Evolutionary conservation across 1,284 basidiomycete species (phyloP), one percentile per base, ranked within the genome.

Genomic region (Rhodotorula mucilaginosa): DNA sequence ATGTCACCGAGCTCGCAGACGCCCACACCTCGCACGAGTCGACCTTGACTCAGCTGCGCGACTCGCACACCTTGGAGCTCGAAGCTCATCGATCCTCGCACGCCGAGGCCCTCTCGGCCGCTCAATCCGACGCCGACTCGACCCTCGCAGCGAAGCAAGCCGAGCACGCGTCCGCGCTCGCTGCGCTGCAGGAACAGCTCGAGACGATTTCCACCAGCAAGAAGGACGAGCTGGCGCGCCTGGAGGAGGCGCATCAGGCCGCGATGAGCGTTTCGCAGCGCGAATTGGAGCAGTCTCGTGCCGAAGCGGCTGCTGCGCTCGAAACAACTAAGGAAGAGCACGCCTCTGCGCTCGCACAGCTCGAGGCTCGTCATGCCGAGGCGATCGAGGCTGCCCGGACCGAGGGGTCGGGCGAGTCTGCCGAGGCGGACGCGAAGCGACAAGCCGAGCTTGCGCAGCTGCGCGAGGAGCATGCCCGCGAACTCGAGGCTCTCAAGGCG

Each of bases 341-440:
- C 21, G 60, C 60, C 13, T 19, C 18, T 5, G 48, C 29, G 47
- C 31, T 61, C 48, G 60, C 49, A 10, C 31, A 56, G 61, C 81
- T 90, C 61, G 84, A 85, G 75, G 76, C 39, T 44, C 39, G 39
- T 44, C 39, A 44, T 10, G 39, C 39, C 39, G 39, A 44, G 39
- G 29, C 7, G 48, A 8, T 52, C 49, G 47, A 34, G 29, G 56
- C 18, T 15, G 56, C 56, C 10, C 49, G 58, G 62, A 49, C 13
- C n/a, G n/a, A 54, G 58, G 51, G 52, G 34, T 47, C 39, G 58
- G n/a, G 60, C 44, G 39, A 39, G 44, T 56, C 44, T 23, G 23
- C 16, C 34, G 12, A 79, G 19, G 86, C 90, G 58, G 88, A 88
- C 78, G 84, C 83, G n/a, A 88, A 91, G 77, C 88, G 91, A 72